These are phyloP conservation scores for Glaciozyma antarctica DNA, from an alignment of 768 basidiomycete species.

Conservation along the genomic window DNA sequence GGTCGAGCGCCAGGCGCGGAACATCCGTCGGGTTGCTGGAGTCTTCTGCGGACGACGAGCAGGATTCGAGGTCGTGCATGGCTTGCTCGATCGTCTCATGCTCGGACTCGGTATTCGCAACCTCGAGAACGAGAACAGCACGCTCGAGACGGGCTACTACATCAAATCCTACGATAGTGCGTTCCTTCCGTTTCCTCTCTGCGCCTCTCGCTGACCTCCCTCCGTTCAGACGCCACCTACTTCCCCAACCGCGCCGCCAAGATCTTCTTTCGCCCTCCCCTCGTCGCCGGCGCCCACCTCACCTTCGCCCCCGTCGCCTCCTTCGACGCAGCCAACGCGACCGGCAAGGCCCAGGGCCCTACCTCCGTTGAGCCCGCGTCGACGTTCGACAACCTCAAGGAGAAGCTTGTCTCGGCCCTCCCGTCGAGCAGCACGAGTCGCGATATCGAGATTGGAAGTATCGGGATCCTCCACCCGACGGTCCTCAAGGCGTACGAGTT, in stretches of 20 bases:
- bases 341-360: constrained; percentile 20
- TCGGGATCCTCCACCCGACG: constrained; percentile 86
- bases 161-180: constrained; percentile 74
- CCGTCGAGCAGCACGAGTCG: background rate
- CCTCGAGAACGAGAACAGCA: constrained; percentile 52
- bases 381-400: constrained; percentile 39
- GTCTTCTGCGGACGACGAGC: constrained; percentile 96
- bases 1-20: constrained; percentile 73
- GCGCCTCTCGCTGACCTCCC: too few species aligned
- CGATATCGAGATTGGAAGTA: constrained; percentile 71
- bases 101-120: constrained; percentile 85
- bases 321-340: constrained; percentile 25
- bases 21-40: constrained; percentile 76
- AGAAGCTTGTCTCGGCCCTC: constrained; percentile 44
- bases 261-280: constrained; percentile 63
- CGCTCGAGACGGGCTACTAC: constrained; percentile 72
- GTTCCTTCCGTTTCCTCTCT: constrained; percentile 34
- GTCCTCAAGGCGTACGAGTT: constrained; percentile 92
- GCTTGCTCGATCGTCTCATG: constrained; percentile 88
- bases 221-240: constrained; percentile 62
- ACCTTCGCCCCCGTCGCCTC: constrained; percentile 32
- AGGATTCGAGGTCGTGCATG: constrained; percentile 89
- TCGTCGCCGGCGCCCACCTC: constrained; percentile 20
- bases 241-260: constrained; percentile 91
- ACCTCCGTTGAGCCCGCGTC: constrained; percentile 12